Conservation (phyloP, 1,284 basidiomycete species). For the Naganishia albida region DNA sequence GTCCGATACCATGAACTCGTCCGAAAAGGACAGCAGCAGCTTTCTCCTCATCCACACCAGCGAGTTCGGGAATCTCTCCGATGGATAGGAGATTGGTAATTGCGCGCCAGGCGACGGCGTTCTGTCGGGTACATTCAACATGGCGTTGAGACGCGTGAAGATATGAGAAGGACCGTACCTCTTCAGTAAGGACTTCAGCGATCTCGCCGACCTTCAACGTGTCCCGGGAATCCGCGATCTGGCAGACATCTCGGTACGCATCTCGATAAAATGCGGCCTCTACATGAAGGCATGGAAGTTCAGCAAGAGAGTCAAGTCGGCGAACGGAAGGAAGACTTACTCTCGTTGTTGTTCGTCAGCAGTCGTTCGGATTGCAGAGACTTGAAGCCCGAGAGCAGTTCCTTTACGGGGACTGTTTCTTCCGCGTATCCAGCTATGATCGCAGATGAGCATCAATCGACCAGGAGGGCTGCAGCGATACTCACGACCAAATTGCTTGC, state of each 20-base stretch:
- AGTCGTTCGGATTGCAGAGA: conserved; percentile 12
- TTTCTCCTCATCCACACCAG: conserved; percentile 33
- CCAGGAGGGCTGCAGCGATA: neutral
- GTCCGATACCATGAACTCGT: conserved; percentile 41
- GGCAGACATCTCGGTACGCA: conserved; percentile 24
- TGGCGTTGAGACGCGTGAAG: too few relatives aligned
- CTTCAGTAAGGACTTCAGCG: conserved; percentile 39
- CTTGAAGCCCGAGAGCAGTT: conserved; percentile 9
- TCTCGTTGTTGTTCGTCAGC: conserved; percentile 22
- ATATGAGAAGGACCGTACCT: conserved; percentile 5
- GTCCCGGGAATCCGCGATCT: neutral
- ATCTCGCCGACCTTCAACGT: conserved; percentile 40
- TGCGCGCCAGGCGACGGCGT: conserved; percentile 42
- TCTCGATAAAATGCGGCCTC: conserved; percentile 25
- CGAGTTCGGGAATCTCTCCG: conserved; percentile 38
- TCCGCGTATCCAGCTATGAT: conserved; percentile 1
- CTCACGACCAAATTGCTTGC: neutral
- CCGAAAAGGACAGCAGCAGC: conserved; percentile 39
- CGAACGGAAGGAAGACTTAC: neutral
- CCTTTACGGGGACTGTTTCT: neutral
- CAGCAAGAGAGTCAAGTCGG: neutral
- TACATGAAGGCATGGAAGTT: conserved; percentile 1
- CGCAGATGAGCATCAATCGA: neutral
- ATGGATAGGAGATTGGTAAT: conserved; percentile 38
- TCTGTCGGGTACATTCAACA: conserved; percentile 29